A percentile compares a stretch with the other conserved stretches of the same genome.
phyloP scores from a whole-genome alignment of 768 basidiomycete species.

The Rhodosporidiobolus odoratus region DNA sequence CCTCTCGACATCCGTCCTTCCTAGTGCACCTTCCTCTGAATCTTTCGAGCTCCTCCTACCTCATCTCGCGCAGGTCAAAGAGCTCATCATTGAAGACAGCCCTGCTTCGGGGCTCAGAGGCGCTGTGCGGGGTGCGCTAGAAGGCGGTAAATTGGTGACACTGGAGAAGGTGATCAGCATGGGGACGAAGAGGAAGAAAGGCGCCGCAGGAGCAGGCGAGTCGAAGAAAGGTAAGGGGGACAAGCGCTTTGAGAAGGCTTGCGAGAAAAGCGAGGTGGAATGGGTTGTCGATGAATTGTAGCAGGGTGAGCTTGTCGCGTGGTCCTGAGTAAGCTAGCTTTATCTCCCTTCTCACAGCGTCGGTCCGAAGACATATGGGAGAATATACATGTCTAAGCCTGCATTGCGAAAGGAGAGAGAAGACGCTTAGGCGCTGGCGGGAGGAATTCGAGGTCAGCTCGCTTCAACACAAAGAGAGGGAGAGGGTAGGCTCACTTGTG shows the following conservation, averaged over 20 bases:
- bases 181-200: not conserved
- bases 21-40: not conserved
- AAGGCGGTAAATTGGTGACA: not conserved
- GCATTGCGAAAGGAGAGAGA: not conserved
- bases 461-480: not conserved
- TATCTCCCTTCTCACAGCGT: too few species aligned
- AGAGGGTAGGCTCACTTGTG: constrained; percentile 1
- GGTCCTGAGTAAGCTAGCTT: too few species aligned
- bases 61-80: not conserved
- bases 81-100: not conserved
- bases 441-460: not conserved
- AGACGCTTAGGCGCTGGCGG: not conserved
- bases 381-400: not conserved
- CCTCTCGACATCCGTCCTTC: not conserved
- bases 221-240: not conserved
- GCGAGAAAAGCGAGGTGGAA: not conserved
- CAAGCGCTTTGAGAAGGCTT: not conserved
- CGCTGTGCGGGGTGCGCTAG: not conserved
- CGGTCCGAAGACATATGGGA: not conserved
- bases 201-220: not conserved
- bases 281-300: not conserved
- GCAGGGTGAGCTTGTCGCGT: not conserved
- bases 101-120: not conserved
- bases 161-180: not conserved
- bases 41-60: constrained; percentile 1